Percentiles rank a stretch among this genome's conserved stretches.
These are phyloP conservation scores for Graphiopsis chlorocephala DNA, from an alignment of 2,329 filamentous ascomycete species.

Conservation along the genomic window DNA sequence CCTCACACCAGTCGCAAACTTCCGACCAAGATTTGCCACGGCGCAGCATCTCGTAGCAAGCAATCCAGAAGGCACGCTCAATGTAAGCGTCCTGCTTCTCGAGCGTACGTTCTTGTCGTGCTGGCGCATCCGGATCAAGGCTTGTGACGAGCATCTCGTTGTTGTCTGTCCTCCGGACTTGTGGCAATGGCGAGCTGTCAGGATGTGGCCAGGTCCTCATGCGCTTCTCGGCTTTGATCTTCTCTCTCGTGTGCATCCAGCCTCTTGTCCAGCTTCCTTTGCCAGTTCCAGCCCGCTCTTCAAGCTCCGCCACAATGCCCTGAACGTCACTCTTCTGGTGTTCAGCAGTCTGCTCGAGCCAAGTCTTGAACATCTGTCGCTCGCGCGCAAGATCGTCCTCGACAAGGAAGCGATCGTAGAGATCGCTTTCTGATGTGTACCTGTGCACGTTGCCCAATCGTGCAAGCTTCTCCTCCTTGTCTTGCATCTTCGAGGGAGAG, in stretches of 20 bases:
- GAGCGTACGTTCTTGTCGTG: constrained; percentile 71
- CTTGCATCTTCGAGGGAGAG: constrained; percentile 30
- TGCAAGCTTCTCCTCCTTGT: constrained; percentile 35
- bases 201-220: constrained; percentile 53
- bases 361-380: constrained; percentile 75
- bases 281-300: constrained; percentile 66
- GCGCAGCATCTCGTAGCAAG: constrained; percentile 89
- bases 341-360: constrained; percentile 77
- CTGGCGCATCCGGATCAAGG: constrained; percentile 86
- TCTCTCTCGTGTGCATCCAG: constrained; percentile 86
- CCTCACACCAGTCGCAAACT: constrained; percentile 81
- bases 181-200: constrained; percentile 53
- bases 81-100: constrained; percentile 83
- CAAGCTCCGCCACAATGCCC: constrained; percentile 68
- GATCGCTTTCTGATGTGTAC: constrained; percentile 60
- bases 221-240: constrained; percentile 86
- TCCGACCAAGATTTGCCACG: constrained; percentile 72
- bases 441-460: constrained; percentile 35
- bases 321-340: constrained; percentile 68
- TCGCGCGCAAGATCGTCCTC: constrained; percentile 72
- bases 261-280: constrained; percentile 77
- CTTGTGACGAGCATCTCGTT: constrained; percentile 74
- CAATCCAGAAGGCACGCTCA: constrained; percentile 86
- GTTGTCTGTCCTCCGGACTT: constrained; percentile 44
- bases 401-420: constrained; percentile 73